Conservation (phyloP, 306 rosid species). For the Hylodesmum podocarpum region DNA sequence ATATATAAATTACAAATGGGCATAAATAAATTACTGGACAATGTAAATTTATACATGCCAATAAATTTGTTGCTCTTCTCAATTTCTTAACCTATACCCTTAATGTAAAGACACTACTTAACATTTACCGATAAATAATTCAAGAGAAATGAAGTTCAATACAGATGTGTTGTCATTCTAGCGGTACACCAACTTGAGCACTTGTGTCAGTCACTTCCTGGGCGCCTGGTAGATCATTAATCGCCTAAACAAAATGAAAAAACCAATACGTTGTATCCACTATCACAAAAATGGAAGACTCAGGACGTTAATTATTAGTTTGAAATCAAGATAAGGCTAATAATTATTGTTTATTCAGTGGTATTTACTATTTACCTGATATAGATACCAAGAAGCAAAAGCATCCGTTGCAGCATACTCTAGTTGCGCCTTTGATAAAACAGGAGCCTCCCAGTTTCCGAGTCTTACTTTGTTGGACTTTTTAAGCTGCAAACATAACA, state of each 20-base stretch:
- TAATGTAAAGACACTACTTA: too few relatives aligned
- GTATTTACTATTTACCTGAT: conserved; percentile 51
- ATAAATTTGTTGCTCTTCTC: too few relatives aligned
- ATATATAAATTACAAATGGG: too few relatives aligned
- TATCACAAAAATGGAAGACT: neutral
- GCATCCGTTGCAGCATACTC: conserved; percentile 94
- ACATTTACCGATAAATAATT: too few relatives aligned
- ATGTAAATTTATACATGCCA: too few relatives aligned
- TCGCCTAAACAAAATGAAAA: conserved; percentile 48
- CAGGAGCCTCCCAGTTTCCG: conserved; percentile 81
- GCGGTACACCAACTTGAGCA: conserved; percentile 18
- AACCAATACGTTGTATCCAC: neutral
- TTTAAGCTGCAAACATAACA: conserved; percentile 59
- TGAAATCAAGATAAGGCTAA: neutral
- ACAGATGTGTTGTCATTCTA: conserved; percentile 15
- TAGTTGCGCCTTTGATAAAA: conserved; percentile 65
- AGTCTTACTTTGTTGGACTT: conserved; percentile 62
- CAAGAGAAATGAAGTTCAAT: neutral
- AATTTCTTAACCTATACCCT: too few relatives aligned
- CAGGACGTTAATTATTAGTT: neutral
- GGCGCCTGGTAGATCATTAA: conserved; percentile 54
- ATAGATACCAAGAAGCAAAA: conserved; percentile 78
- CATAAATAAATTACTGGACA: too few relatives aligned
- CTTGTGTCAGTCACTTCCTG: conserved; percentile 27
- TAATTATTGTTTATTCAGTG: neutral